Base-by-base conservation (phyloP, 2,329 filamentous ascomycete genomes). In the Aspergillus uvarum region DNA sequence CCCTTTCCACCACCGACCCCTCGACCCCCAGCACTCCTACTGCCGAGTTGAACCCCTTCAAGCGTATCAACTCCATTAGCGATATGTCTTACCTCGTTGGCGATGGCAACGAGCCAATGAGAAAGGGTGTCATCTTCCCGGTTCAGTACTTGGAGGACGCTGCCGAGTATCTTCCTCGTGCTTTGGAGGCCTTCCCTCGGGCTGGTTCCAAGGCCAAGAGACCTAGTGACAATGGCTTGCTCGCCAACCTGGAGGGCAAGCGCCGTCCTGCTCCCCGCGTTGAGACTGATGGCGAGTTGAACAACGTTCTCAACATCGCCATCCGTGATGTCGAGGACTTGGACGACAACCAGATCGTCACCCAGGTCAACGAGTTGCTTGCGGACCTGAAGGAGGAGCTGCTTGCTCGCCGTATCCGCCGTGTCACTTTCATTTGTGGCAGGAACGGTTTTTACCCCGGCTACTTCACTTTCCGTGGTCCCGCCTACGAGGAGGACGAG, bases 381-480 rank as follows among this genome's bases (percentile, higher is more conserved):
- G 85, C 89, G 35, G 87, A 91, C 47, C 88, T 89, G 84, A 94
- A 91, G 82, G 86, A 90, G 1, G 95, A 99, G 70, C 84, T 99
- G 24, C 80, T 93, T 26, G 82, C 88, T 56, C 91, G 90, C 68
- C 87, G 89, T 54, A 89, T 99, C 52, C 92, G 95, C 65, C 91
- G 95, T 67, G 80, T 99, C 59, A 97, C 93, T 53, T 97, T 99
- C 81, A 95, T 98, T 76, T 97, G 93, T 73, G 95, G 95, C 81
- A 92, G 89, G 73, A 92, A 99, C 72, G 95, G 93, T 58, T 92
- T 91, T 14, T 96, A 98, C 77, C 95, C 94, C 22, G 92, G 91
- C 51, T 98, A 99, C 85, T 98, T 91, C 84, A 99, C 95, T 48
- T 99, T 98, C 91, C 90, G 95, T 74, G 94, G 94, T 5, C 94